phyloP scores from a whole-genome alignment of 1,284 basidiomycete genomes.

The Naganishia cerealis region DNA sequence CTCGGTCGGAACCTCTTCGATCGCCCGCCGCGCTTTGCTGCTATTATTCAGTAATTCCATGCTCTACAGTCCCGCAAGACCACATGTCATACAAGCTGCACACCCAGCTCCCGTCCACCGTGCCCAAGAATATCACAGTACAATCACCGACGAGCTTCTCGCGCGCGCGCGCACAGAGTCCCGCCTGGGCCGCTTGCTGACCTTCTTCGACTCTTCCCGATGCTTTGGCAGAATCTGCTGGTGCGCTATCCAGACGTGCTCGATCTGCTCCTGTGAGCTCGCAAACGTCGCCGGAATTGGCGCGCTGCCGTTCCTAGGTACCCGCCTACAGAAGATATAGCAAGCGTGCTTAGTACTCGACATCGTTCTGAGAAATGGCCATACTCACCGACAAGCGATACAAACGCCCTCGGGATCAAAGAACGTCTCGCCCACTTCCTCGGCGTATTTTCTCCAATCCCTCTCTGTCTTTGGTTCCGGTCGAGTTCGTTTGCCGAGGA shows the following conservation, averaged over 20 bases:
- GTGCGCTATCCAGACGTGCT: background rate
- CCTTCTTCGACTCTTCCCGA: conserved; percentile 5
- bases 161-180: conserved; percentile 1
- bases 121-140: background rate
- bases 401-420: conserved; percentile 14
- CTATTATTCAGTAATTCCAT: background rate
- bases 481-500: background rate
- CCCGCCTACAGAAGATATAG: background rate
- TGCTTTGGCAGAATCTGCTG: background rate
- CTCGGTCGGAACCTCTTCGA: too few species aligned
- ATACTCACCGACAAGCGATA: conserved; percentile 16
- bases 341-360: background rate
- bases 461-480: background rate
- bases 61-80: background rate
- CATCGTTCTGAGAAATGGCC: background rate
- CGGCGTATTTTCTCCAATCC: conserved; percentile 6
- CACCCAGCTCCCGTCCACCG: background rate
- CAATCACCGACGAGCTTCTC: background rate
- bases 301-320: background rate
- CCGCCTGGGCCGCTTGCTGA: conserved; percentile 12
- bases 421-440: conserved; percentile 13
- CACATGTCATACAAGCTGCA: background rate
- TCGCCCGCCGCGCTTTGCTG: too few species aligned
- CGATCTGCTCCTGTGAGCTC: background rate
- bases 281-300: background rate